Conservation (phyloP, 768 basidiomycete species). For the Stropharia rugosoannulata region DNA sequence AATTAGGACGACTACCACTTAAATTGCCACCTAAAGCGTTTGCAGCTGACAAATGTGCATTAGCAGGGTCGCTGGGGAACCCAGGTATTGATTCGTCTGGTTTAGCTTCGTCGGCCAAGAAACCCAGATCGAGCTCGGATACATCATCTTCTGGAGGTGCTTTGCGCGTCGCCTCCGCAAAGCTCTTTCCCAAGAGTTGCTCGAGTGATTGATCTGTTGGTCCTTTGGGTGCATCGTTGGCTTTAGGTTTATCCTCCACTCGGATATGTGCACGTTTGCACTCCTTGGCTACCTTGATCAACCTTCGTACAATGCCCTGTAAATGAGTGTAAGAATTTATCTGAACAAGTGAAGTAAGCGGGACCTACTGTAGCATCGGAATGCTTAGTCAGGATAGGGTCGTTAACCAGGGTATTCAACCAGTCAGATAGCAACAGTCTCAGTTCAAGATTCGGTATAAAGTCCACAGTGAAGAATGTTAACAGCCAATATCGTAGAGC, state of each 20-base stretch:
- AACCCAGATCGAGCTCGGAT: conserved; percentile 79
- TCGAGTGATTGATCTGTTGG: conserved; percentile 23
- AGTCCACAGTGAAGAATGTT: conserved; percentile 89
- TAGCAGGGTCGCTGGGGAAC: conserved; percentile 44
- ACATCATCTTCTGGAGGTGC: conserved; percentile 48
- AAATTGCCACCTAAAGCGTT: conserved; percentile 35
- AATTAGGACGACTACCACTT: conserved; percentile 39
- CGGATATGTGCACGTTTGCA: conserved; percentile 70
- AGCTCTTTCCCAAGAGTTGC: conserved; percentile 61
- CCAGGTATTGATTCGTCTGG: conserved; percentile 28
- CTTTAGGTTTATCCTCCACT: conserved; percentile 33
- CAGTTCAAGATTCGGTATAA: conserved; percentile 77
- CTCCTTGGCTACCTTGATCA: conserved; percentile 82
- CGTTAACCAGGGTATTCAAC: conserved; percentile 75
- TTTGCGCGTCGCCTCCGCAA: conserved; percentile 59
- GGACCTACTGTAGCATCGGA: conserved; percentile 69
- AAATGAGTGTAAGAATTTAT: conserved; percentile 6
- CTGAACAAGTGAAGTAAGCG: conserved; percentile 7
- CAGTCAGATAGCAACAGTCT: conserved; percentile 72
- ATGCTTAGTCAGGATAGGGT: conserved; percentile 67
- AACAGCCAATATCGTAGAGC: conserved; percentile 89
- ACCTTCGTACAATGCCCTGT: conserved; percentile 76
- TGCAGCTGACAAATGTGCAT: conserved; percentile 42
- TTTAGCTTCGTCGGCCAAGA: conserved; percentile 51
- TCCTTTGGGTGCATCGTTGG: conserved; percentile 26